Percentiles rank a stretch among this genome's conserved stretches.
Conservation (phyloP, 352 stramenopile genomes). For the Ophiocytium majus region DNA sequence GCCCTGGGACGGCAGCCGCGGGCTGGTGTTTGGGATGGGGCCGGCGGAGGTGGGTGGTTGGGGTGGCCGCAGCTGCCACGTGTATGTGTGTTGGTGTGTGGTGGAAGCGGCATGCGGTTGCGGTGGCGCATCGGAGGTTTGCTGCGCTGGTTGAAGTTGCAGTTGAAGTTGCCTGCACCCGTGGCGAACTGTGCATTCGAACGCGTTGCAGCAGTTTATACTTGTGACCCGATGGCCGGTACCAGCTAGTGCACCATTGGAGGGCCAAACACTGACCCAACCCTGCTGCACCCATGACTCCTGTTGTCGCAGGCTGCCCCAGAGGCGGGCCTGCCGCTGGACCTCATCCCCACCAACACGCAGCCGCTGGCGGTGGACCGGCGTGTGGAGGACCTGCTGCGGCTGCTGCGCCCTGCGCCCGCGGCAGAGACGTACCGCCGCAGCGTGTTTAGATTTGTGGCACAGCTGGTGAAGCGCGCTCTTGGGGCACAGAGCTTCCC, state of each 20-base stretch:
- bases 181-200: too few relatives aligned
- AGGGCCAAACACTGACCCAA: too few relatives aligned
- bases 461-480: constrained; percentile 54
- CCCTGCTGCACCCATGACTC: not conserved
- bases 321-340: constrained; percentile 24
- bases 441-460: constrained; percentile 48
- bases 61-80: too few relatives aligned
- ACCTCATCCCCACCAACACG: constrained; percentile 38
- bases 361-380: constrained; percentile 46
- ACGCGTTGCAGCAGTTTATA: too few relatives aligned
- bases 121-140: too few relatives aligned
- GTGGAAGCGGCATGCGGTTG: too few relatives aligned
- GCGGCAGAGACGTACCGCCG: constrained; percentile 40
- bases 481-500: constrained; percentile 59
- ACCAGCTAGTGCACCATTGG: too few relatives aligned
- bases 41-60: not conserved
- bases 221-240: too few relatives aligned
- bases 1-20: not conserved
- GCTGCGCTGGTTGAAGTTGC: too few relatives aligned
- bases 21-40: constrained; percentile 5
- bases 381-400: constrained; percentile 48
- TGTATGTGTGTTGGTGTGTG: too few relatives aligned
- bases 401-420: constrained; percentile 31
- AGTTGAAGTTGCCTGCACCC: too few relatives aligned
- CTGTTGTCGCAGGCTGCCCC: constrained; percentile 19